Evolutionary conservation across 2,329 filamentous ascomycete species (phyloP).

Genomic region (Calonectria pseudoreteaudii): DNA sequence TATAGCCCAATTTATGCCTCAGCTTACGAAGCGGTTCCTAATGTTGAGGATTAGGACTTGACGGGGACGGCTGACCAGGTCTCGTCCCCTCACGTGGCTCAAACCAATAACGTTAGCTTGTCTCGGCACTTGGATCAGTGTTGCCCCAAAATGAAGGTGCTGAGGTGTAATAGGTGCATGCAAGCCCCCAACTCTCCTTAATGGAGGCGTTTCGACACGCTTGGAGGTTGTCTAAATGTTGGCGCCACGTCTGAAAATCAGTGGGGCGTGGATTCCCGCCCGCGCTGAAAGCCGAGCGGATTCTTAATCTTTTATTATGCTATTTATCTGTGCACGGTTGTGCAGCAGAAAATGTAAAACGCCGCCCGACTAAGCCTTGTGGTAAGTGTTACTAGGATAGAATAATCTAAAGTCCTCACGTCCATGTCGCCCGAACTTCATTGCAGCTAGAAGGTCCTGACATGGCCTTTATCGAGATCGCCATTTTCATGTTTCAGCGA

Average conservation of each 20-base stretch:
- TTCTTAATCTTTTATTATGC: neutral
- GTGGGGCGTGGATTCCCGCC: neutral
- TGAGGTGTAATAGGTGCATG: neutral
- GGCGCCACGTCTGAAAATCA: neutral
- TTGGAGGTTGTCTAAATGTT: neutral
- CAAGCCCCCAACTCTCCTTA: neutral
- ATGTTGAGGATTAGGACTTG: neutral
- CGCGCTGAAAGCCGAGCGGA: too few relatives aligned
- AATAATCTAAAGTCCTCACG: neutral
- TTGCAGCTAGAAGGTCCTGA: too few relatives aligned
- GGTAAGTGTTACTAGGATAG: neutral
- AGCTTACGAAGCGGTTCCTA: neutral
- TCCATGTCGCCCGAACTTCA: too few relatives aligned
- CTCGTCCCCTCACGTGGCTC: neutral
- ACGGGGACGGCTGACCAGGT: neutral
- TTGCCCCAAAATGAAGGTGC: neutral
- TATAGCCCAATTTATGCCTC: neutral
- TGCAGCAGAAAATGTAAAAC: neutral
- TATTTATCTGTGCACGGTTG: neutral
- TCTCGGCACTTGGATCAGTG: neutral
- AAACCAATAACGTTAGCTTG: neutral
- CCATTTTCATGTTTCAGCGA: too few relatives aligned
- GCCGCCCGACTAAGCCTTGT: too few relatives aligned
- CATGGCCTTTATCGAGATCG: too few relatives aligned
- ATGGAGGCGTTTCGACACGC: neutral